Evolutionary conservation across 2,329 filamentous ascomycete species (phyloP), one percentile per base, ranked within the genome.

Genomic region (Laburnicola sp.): DNA sequence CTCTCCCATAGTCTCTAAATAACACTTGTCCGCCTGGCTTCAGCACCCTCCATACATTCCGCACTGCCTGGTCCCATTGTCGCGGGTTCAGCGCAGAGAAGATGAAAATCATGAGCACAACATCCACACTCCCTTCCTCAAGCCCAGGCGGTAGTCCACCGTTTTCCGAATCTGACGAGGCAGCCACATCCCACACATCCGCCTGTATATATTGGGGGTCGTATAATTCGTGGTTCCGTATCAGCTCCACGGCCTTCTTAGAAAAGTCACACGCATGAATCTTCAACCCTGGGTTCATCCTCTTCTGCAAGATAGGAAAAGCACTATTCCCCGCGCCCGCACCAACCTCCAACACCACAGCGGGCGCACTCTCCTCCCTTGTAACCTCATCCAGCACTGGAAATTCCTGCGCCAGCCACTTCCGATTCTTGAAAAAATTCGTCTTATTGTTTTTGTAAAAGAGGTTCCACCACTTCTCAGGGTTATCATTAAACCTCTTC

Each of bases 381-480:
- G 88, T 93, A 44, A 96, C 81, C 51, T 89, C 82, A 23, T 81
- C 83, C n/a, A 99, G 78, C 3, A 97, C 78, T 0, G 94, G 94
- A 59, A 99, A 99, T 73, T 99, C 94, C 73, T 97, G 93, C 58
- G 88, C 87, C 28, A 99, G 78, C 94, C 94, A 99, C 72, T 97
- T 97, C 58, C 94, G 84, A 70, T 99, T 89, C 76, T 99, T 99
- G 84, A 99, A 99, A 76, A 99, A 99, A 69, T 97, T 97, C 65
- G 87, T 84, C 21, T 89, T 89, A 75, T 99, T 97, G 77, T 97
- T 96, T 76, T 94, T 92, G 80, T 99, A 99, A 76, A 99, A 99
- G 48, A 88, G 78, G 68, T 99, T 94, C 94, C 94, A 99, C 90
- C 91, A 97, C 74, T 91, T 96, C 56, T 90, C 92, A 0, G 94